Evolutionary conservation across 2,329 filamentous ascomycete species (phyloP), one percentile per base, ranked within the genome.

Genomic region (Aulographum hederae): DNA sequence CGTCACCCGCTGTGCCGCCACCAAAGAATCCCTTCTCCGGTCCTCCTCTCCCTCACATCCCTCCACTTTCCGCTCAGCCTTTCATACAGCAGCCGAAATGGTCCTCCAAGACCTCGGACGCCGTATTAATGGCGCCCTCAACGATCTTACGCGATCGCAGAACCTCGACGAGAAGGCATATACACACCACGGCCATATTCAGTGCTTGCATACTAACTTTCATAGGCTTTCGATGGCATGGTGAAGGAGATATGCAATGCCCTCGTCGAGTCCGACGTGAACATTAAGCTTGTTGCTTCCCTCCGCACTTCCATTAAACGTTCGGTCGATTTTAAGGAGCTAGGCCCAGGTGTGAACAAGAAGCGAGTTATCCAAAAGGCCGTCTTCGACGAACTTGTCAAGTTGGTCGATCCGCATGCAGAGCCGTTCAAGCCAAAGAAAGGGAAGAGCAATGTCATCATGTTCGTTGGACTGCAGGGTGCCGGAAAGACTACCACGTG

Each of bases 391-490:
- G 84, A 95, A 54, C 73, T 98, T 32, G 86, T 95, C 42, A 77
- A 82, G 47, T 75, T 98, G 31, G 89, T 98, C 43, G 84, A 98
- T 47, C 89, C 89, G 17, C 86, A 95, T 56, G 77, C 80, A 45
- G 85, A 93, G 42, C 78, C 86, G 0, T 98, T 93, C 65, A 89
- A 91, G 53, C 85, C 86, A 15, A 93, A 91, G 61, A 98, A 95
- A 60, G 84, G 85, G 41, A 89, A 84, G 53, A 66, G 78, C 39
- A 98, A 94, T 54, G 80, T 98, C 50, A 94, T 98, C 56, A 98
- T 98, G 89, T 95, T 98, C 53, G 89, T 98, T 39, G 89, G 89
- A 59, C 66, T 98, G 30, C 89, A 98, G 57, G 89, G 89, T 63
- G 82, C 86, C 4, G 89, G 89, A 54, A 98, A 98, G 58, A 98